These are phyloP conservation scores for Melaleuca alternifolia DNA, from an alignment of 345 rosid species.

Conservation along the genomic window DNA sequence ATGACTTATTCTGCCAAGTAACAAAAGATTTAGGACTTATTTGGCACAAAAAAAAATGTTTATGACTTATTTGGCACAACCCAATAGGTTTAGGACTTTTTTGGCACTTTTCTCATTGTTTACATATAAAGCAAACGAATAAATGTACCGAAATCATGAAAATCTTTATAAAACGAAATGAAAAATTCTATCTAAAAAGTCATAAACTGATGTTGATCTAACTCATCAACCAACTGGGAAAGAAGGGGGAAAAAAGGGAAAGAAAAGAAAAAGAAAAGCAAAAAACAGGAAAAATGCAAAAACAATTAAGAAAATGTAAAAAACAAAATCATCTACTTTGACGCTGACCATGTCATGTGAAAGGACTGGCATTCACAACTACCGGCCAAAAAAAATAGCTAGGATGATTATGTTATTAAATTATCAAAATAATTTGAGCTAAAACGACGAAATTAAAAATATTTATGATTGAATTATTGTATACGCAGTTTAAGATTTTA, in stretches of 20 bases:
- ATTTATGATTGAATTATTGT: not conserved
- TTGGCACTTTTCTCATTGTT: too few species aligned
- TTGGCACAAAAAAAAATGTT: too few species aligned
- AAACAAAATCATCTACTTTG: too few species aligned
- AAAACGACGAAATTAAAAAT: rapidly evolving
- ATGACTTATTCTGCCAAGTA: too few species aligned
- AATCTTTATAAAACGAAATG: not conserved
- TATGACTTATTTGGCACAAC: too few species aligned
- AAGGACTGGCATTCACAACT: too few species aligned
- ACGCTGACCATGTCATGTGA: too few species aligned
- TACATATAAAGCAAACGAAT: not conserved
- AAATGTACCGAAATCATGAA: not conserved
- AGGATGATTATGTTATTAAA: not conserved
- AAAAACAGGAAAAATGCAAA: not conserved
- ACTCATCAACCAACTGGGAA: rapidly evolving
- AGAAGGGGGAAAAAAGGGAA: not conserved
- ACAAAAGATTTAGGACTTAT: too few species aligned
- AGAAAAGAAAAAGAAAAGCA: rapidly evolving
- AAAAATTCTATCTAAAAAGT: rapidly evolving
- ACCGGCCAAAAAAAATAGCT: too few species aligned
- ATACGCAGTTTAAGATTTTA: not conserved
- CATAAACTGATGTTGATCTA: not conserved
- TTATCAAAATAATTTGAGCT: rapidly evolving
- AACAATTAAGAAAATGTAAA: too few species aligned
- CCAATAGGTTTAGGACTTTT: too few species aligned